Evolutionary conservation across 257 asterid species (phyloP).

Genomic region (Nicotiana obtusifolia): DNA sequence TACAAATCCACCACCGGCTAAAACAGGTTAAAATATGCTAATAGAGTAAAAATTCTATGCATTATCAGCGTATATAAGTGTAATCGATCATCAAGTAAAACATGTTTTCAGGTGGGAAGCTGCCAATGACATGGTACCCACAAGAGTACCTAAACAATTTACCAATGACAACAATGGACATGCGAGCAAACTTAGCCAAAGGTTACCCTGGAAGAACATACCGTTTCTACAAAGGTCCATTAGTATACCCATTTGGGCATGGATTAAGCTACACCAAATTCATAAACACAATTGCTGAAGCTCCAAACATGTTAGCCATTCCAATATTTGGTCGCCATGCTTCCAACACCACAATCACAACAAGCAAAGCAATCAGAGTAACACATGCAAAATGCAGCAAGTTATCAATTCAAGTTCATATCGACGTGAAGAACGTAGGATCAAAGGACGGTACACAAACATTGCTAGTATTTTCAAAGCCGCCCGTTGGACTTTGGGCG

Average conservation of each 20-base stretch:
- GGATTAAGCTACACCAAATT: conserved; percentile 78
- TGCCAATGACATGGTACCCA: conserved; percentile 92
- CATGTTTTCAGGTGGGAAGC: conserved; percentile 56
- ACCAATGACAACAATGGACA: conserved; percentile 73
- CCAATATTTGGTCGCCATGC: conserved; percentile 53
- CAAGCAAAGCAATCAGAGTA: conserved; percentile 44
- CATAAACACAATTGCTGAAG: conserved; percentile 39
- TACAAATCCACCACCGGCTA: no score
- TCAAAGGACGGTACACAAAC: conserved; percentile 56
- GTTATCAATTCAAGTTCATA: conserved; percentile 31
- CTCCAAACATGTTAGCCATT: conserved; percentile 44
- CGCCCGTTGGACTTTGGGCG: conserved; percentile 47
- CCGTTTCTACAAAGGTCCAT: conserved; percentile 66
- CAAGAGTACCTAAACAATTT: conserved; percentile 56
- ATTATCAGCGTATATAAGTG: background rate
- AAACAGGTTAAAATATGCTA: no score
- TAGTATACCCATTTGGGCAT: conserved; percentile 70
- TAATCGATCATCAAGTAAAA: background rate
- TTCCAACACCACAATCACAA: conserved; percentile 25
- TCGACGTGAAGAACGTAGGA: conserved; percentile 58
- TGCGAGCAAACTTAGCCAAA: conserved; percentile 52
- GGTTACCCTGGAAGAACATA: conserved; percentile 75
- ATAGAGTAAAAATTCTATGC: no score
- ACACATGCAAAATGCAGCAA: conserved; percentile 51
- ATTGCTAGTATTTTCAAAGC: conserved; percentile 54